These are phyloP conservation scores for Ogataea methylovora DNA, from an alignment of 805 yeast species.

Conservation along the genomic window DNA sequence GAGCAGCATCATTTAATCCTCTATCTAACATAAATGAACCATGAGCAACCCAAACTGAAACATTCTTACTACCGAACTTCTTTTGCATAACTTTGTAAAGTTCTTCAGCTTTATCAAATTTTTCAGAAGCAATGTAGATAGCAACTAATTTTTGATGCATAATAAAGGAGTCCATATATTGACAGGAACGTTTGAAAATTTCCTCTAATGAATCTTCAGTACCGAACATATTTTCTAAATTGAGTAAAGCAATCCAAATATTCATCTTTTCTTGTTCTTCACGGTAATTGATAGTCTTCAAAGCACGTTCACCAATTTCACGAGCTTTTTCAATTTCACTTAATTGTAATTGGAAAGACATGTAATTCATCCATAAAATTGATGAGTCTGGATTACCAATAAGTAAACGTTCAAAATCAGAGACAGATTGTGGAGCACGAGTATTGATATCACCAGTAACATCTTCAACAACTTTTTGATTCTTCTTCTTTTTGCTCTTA, in stretches of 20 bases:
- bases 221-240: slow-evolving; percentile 92
- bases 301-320: slow-evolving; percentile 86
- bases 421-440: slow-evolving; percentile 83
- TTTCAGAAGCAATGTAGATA: slow-evolving; percentile 69
- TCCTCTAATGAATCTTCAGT: slow-evolving; percentile 74
- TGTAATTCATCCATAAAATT: slow-evolving; percentile 92
- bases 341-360: slow-evolving; percentile 94
- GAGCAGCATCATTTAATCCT: slow-evolving; percentile 52
- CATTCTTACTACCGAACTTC: slow-evolving; percentile 65
- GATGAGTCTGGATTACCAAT: slow-evolving; percentile 93
- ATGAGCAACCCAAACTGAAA: slow-evolving; percentile 74
- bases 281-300: slow-evolving; percentile 81
- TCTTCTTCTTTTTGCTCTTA: slow-evolving; percentile 39
- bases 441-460: slow-evolving; percentile 77
- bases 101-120: slow-evolving; percentile 59
- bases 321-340: slow-evolving; percentile 94
- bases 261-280: slow-evolving; percentile 91
- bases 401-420: slow-evolving; percentile 87
- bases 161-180: slow-evolving; percentile 80
- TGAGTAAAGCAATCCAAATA: slow-evolving; percentile 92
- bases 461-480: slow-evolving; percentile 50
- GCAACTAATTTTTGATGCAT: slow-evolving; percentile 77
- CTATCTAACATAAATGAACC: slow-evolving; percentile 68
- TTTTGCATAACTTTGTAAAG: slow-evolving; percentile 63
- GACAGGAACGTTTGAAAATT: slow-evolving; percentile 75